Evolutionary conservation across 2,329 filamentous ascomycete genomes (phyloP), one percentile per base, ranked within the genome.

Genomic region (Exophiala aquamarina): DNA sequence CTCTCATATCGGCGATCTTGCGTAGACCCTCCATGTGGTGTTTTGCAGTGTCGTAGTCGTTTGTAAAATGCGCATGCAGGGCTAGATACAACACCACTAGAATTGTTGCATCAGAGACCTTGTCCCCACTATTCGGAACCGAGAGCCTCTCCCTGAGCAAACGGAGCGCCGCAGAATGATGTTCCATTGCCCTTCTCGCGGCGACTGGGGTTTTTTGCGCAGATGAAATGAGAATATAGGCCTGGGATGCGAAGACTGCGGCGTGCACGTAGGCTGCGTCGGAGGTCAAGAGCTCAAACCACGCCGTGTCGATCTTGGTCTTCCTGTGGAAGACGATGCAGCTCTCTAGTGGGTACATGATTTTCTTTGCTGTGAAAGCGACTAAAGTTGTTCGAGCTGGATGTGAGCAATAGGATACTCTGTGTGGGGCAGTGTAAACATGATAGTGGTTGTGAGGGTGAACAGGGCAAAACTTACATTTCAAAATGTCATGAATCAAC

Each of bases 1-100:
- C 70, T 41, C 65, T 62, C 20, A 73, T 18, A n/a, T 61, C 48
- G 9, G 70, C 58, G 4, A 73, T 69, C 48, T 60, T 67, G n/a
- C 59, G 56, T 10, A 72, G 59, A 9, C 69, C 70, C 19, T 63
- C 40, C 44, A 71, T 56, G 39, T 72, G 68, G 14, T 66, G 56
- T 8, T 44, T 52, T 1, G 65, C 64, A 1, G 60, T 54, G 3
- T 57, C 43, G 10, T 48, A 41, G 34, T 71, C 62, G 4, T 63
- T 63, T 1, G 39, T 55, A 4, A 60, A 48, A 26, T 61, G 56
- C 9, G 69, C 63, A 44, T 64, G 55, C 2, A 50, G 53, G 2
- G 66, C 63, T 8, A 71, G 50, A 14, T 50, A 57, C 33, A 70
- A 31, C 2, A 71, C 54, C 1, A 63, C 59, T 2, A 59, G 52